phyloP scores from a whole-genome alignment of 257 asterid species.

The Solanum ossicruentum region DNA sequence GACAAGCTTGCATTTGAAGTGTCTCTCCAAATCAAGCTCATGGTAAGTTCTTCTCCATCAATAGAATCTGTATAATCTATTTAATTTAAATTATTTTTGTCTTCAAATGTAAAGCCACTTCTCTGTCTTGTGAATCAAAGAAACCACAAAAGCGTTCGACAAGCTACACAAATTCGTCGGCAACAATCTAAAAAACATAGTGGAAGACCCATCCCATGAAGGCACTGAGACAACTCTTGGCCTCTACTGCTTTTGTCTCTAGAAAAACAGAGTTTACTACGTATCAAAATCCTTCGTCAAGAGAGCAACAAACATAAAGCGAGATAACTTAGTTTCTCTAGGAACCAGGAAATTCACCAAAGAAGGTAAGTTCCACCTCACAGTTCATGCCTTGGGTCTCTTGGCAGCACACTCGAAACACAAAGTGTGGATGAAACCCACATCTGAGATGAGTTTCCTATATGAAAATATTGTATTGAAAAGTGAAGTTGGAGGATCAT shows the following conservation, averaged over 20 bases:
- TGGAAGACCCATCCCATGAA: slow-evolving; percentile 71
- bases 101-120: no score
- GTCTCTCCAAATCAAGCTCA: no score
- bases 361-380: slow-evolving; percentile 45
- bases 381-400: slow-evolving; percentile 49
- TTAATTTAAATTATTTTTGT: no score
- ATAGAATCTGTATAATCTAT: no score
- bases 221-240: slow-evolving; percentile 57
- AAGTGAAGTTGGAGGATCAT: slow-evolving; percentile 90
- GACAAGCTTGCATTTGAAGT: no score
- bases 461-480: slow-evolving; percentile 80
- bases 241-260: slow-evolving; percentile 83
- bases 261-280: slow-evolving; percentile 63
- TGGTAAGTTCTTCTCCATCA: no score
- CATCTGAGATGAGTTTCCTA: slow-evolving; percentile 73
- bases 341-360: slow-evolving; percentile 86
- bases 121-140: background rate
- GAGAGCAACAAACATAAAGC: slow-evolving; percentile 81
- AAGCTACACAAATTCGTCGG: slow-evolving; percentile 89
- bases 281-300: slow-evolving; percentile 73
- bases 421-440: slow-evolving; percentile 89
- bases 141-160: slow-evolving; percentile 67
- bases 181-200: slow-evolving; percentile 60
- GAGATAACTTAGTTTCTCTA: slow-evolving; percentile 51
- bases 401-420: slow-evolving; percentile 77